phyloP scores from a whole-genome alignment of 2,329 filamentous ascomycete genomes.

The Colletotrichum lupini region DNA sequence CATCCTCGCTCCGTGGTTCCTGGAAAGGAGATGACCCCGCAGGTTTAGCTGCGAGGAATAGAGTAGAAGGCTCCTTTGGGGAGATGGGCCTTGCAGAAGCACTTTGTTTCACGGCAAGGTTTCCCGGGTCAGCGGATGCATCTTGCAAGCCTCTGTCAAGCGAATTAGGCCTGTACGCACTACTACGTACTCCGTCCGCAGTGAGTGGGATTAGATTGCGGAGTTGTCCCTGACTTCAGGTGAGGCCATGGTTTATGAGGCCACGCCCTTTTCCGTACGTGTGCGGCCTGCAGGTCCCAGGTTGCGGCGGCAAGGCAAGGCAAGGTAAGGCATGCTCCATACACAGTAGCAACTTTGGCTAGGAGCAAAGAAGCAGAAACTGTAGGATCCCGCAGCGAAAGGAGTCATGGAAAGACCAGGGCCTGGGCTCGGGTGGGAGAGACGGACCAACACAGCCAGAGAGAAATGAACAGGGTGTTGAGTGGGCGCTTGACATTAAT shows the following conservation, averaged over 20 bases:
- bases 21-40: slow-evolving; percentile 9
- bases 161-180: background rate
- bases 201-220: slow-evolving; percentile 22
- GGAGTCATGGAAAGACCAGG: slow-evolving; percentile 1
- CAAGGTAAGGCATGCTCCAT: background rate
- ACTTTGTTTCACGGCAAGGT: slow-evolving; percentile 23
- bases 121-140: slow-evolving; percentile 11
- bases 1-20: slow-evolving; percentile 16
- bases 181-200: too few species aligned
- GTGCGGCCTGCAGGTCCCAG: slow-evolving; percentile 7
- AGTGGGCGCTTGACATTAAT: slow-evolving; percentile 28
- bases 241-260: slow-evolving; percentile 30
- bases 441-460: slow-evolving; percentile 12
- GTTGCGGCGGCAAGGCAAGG: slow-evolving; percentile 22
- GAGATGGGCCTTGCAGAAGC: slow-evolving; percentile 13
- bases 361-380: background rate
- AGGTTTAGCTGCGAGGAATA: slow-evolving; percentile 35
- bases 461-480: slow-evolving; percentile 17
- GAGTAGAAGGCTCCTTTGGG: slow-evolving; percentile 23
- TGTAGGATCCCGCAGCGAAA: background rate
- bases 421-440: slow-evolving; percentile 6
- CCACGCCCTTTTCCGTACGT: slow-evolving; percentile 8
- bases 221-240: slow-evolving; percentile 33
- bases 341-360: too few species aligned
- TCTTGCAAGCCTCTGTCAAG: background rate